Evolutionary conservation across 1,284 basidiomycete species (phyloP).

Genomic region (Pseudozyma sp.): DNA sequence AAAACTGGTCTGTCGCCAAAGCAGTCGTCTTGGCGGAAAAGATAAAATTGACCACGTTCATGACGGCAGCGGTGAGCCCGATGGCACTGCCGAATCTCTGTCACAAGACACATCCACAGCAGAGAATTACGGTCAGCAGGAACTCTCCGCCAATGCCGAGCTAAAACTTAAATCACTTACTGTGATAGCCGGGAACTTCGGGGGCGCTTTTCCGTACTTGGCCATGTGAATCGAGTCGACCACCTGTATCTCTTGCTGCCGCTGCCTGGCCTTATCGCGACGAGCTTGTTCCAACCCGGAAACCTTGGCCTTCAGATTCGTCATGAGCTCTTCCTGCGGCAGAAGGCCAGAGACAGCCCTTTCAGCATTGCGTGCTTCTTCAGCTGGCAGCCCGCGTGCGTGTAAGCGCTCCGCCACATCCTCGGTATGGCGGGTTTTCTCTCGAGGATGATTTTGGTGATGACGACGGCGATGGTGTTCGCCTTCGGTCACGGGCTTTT

Average conservation of each 20-base stretch:
- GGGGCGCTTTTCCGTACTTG: conserved; percentile 18
- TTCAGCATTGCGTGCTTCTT: background rate
- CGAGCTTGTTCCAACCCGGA: background rate
- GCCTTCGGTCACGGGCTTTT: background rate
- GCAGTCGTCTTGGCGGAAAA: conserved; percentile 36
- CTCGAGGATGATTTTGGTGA: background rate
- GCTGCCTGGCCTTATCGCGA: background rate
- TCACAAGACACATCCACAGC: no score
- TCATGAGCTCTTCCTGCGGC: background rate
- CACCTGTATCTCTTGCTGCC: conserved; percentile 12
- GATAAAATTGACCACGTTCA: conserved; percentile 35
- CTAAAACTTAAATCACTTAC: conserved; percentile 4
- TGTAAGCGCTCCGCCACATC: background rate
- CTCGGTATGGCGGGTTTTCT: background rate
- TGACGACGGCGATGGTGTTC: conserved; percentile 5
- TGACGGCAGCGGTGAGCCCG: conserved; percentile 17
- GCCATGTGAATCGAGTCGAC: conserved; percentile 29
- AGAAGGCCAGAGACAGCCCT: background rate
- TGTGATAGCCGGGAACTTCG: conserved; percentile 34
- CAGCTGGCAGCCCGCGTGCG: background rate
- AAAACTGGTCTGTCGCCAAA: conserved; percentile 25
- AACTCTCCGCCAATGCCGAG: no score
- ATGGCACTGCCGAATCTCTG: conserved; percentile 18
- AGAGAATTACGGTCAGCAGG: no score
- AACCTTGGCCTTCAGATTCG: background rate